These are phyloP conservation scores for Trypanosoma congolense DNA, from an alignment of 208 protist genomes.

Conservation along the genomic window DNA sequence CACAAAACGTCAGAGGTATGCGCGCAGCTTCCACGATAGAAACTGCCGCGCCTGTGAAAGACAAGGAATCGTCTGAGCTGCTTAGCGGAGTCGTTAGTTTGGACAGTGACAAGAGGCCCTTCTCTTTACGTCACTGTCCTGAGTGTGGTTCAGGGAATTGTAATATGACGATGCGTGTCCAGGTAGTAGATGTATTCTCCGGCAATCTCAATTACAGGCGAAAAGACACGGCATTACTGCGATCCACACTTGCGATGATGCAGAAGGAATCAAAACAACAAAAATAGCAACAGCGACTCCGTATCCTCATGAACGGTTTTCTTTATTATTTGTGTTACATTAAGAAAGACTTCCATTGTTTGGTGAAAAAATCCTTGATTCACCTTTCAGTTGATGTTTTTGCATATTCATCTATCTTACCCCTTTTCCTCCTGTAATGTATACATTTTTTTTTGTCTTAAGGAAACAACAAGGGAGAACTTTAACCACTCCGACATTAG, in stretches of 20 bases:
- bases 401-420: background rate
- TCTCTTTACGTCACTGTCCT: constrained; percentile 19
- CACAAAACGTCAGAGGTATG: constrained; percentile 23
- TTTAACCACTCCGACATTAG: background rate
- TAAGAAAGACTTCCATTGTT: too few species aligned
- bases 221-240: constrained; percentile 12
- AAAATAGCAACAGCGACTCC: background rate
- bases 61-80: too few species aligned
- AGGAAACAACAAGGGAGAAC: background rate
- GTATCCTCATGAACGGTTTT: background rate
- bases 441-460: background rate
- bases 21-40: background rate
- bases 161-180: constrained; percentile 11
- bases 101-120: background rate
- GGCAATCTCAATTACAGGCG: constrained; percentile 23
- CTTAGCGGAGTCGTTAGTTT: background rate
- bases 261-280: background rate
- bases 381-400: background rate
- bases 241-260: background rate
- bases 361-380: too few species aligned
- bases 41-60: background rate
- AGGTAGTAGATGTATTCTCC: constrained; percentile 15
- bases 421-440: background rate
- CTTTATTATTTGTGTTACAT: background rate
- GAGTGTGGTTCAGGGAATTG: constrained; percentile 21